A percentile compares a stretch with the other conserved stretches of the same genome.
Evolutionary conservation across 2,329 filamentous ascomycete species (phyloP).

Genomic region (Colletotrichum limetticola): DNA sequence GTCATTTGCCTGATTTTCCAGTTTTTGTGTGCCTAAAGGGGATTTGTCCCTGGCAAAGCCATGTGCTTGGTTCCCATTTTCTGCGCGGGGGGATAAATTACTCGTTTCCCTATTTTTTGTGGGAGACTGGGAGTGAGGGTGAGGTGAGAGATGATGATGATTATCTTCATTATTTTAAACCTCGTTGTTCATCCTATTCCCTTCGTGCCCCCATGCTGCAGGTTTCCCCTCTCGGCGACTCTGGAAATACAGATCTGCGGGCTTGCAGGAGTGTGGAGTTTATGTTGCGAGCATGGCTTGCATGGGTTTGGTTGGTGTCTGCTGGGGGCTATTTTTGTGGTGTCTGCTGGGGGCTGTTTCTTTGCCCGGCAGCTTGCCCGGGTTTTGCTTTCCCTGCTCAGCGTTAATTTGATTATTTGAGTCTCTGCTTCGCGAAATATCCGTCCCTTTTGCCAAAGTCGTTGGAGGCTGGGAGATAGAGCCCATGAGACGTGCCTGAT

Average conservation of each 20-base stretch:
- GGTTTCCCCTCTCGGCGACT: neutral
- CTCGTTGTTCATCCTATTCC: neutral
- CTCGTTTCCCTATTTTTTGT: neutral
- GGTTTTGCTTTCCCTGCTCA: neutral
- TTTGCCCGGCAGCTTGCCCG: neutral
- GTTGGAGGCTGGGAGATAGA: too few species aligned
- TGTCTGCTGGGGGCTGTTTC: too few species aligned
- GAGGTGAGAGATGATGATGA: neutral
- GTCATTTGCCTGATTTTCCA: neutral
- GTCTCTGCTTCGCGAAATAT: too few species aligned
- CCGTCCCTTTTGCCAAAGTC: too few species aligned
- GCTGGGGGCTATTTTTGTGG: too few species aligned
- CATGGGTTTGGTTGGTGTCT: neutral
- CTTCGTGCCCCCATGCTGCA: neutral
- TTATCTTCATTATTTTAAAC: neutral
- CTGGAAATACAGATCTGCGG: constrained; percentile 3
- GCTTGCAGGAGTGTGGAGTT: neutral
- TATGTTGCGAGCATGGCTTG: neutral
- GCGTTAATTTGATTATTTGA: too few species aligned
- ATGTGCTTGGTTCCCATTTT: neutral
- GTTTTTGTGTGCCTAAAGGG: neutral
- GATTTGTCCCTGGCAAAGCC: neutral
- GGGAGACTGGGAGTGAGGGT: neutral
- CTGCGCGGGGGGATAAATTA: neutral
- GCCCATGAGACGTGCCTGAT: too few species aligned